Evolutionary conservation across 352 stramenopile genomes (phyloP), one percentile per base, ranked within the genome.

Genomic region (Aphanomyces euteiches): DNA sequence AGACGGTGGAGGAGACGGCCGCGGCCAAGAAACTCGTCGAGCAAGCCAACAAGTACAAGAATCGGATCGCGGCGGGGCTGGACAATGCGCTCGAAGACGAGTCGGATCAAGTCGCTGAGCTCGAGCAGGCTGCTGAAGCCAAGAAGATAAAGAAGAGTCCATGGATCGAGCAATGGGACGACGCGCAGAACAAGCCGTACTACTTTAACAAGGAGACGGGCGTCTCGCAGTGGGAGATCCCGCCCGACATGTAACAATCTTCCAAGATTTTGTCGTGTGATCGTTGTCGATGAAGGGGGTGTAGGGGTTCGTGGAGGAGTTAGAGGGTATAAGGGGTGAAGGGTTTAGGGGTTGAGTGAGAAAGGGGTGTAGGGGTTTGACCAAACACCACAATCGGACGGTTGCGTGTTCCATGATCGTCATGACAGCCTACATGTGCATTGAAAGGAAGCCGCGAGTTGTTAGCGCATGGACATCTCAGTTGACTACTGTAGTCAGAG

Each of bases 161-260:
- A 15, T 96, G 88, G 88, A 76, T 92, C 17, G 84, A 93, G 73
- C 79, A 92, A 70, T 92, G 85, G 82, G 87, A 96, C 73, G 85
- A 90, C 40, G 76, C 63, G 34, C 66, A 77, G 28, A 83, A 84
- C 56, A 92, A 93, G 70, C 79, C 83, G 5, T 96, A 93, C 67
- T 96, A 96, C 82, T 96, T 82, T 61, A 93, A 96, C 78, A 88
- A 88, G 66, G 79, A 92, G 73, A 95, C 85, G 7, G 83, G 85
- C 19, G 28, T 92, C 69, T 92, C 87, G 21, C 80, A 83, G 5
- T 96, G 85, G 85, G 85, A 92, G 21, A 91, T 90, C 75, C 88
- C 88, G 0, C 48, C 54, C 0, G 86, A 91, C 40, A 83, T 93
- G 12, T 90, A 66, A 47, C 10, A 53, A n/a, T 53, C 28, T 28